Evolutionary conservation across 108 stramenopile species (phyloP).

Genomic region (Aurantiochytrium sp.): DNA sequence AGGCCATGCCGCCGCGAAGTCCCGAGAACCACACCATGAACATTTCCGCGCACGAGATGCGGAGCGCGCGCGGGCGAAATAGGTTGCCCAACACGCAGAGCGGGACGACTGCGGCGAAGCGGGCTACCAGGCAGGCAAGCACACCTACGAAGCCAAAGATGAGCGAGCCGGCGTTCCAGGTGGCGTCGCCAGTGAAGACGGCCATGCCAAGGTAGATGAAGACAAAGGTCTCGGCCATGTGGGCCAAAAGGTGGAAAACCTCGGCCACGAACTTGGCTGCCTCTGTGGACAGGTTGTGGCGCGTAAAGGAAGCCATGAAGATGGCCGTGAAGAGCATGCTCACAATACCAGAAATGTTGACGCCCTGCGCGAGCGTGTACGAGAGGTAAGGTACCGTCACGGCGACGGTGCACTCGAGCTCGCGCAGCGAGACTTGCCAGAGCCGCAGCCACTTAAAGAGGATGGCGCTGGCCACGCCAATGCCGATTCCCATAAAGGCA

Average conservation of each 20-base stretch:
- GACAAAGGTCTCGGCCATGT: constrained; percentile 70
- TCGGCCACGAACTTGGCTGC: constrained; percentile 54
- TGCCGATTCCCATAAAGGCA: constrained; percentile 54
- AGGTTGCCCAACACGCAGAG: not conserved
- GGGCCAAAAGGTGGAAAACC: constrained; percentile 62
- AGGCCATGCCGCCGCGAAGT: constrained; percentile 71
- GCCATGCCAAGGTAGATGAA: constrained; percentile 76
- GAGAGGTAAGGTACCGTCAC: constrained; percentile 68
- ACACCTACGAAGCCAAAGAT: constrained; percentile 33
- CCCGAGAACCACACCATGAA: constrained; percentile 77
- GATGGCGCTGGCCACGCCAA: constrained; percentile 52
- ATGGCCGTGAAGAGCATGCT: constrained; percentile 83
- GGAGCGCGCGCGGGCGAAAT: not conserved
- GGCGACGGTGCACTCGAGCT: constrained; percentile 64
- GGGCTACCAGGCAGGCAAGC: constrained; percentile 61
- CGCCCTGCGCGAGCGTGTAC: constrained; percentile 65
- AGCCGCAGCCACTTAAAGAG: constrained; percentile 64
- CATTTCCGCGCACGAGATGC: not conserved
- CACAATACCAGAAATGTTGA: constrained; percentile 80
- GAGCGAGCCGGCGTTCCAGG: not conserved
- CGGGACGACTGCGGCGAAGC: constrained; percentile 68
- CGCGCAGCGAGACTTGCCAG: constrained; percentile 61
- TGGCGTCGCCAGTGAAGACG: constrained; percentile 45
- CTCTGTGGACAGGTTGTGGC: constrained; percentile 59
- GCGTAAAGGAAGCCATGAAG: constrained; percentile 71